Base-by-base conservation (phyloP, 2,329 filamentous ascomycete genomes). In the Ramularia endophylla region DNA sequence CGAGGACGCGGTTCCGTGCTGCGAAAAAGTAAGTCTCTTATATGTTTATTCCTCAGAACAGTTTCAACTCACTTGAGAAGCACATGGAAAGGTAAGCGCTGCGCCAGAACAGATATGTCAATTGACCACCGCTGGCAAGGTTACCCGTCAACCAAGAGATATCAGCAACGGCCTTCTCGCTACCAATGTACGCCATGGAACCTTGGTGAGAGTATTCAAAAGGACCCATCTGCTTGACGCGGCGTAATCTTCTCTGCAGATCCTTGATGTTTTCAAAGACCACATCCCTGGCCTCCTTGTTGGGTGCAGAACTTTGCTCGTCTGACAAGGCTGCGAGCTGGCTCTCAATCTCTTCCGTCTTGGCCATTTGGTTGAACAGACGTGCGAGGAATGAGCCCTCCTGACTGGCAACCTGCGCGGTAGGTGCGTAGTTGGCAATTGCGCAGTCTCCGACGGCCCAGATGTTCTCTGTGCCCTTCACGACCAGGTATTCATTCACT, bases 171-270 rank as follows among this genome's bases (percentile, higher is more conserved):
- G 92, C 92, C 77, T 90, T 90, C 66, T 98, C 92, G 67, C 87
- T 94, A 49, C 92, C 92, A 70, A 98, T 98, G 71, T 98, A 98
- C 37, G 92, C 92, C 67, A 98, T 69, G 57, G 84, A 90, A 54
- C 92, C 92, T 73, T 98, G 89, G 74, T 98, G 92, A 28, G 87
- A 92, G 78, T 98, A 98, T 72, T 94, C 84, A 75, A 98, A 98
- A 39, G 92, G 92, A 64, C 92, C 94, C 67, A 95, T 83, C 65
- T 94, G 85, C 77, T 94, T 95, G 66, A 92, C 81, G 56, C 88
- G 80, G 51, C 87, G 80, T 56, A 97, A 75, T 64, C 92, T 80
- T 68, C 84, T 87, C 77, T 95, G 88, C 53, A 87, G 74, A 39
- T 79, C 72, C 69, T 92, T 87, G 62, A 98, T 95, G 69, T 94